Evolutionary conservation across 192 early-diverging fungal species (phyloP).

Genomic region (Coemansia reversa): DNA sequence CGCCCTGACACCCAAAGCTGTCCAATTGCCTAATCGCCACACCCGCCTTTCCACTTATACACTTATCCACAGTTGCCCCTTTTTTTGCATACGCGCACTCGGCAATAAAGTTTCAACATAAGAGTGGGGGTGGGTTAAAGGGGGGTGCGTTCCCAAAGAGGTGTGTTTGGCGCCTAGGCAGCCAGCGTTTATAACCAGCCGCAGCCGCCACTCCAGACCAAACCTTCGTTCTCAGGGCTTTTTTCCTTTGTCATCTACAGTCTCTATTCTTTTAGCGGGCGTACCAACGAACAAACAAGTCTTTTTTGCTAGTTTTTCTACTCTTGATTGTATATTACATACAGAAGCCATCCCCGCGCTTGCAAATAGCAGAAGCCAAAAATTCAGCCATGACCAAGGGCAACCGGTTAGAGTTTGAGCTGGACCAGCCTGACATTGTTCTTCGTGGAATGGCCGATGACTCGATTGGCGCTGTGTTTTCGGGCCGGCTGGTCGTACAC

Average conservation of each 20-base stretch:
- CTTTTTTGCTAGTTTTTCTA: background rate
- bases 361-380: background rate
- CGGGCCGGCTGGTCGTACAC: constrained; percentile 54
- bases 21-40: background rate
- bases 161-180: background rate
- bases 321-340: background rate
- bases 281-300: background rate
- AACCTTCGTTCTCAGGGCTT: background rate
- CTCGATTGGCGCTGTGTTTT: constrained; percentile 49
- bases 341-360: background rate
- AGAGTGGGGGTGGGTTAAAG: background rate
- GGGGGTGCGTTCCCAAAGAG: background rate
- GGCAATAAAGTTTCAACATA: background rate
- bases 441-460: constrained; percentile 52
- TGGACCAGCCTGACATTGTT: constrained; percentile 54
- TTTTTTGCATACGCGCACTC: background rate
- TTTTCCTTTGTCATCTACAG: background rate
- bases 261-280: background rate
- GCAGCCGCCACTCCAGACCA: background rate
- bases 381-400: constrained; percentile 29
- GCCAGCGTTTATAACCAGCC: background rate
- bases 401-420: constrained; percentile 46
- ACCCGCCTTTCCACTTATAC: too few relatives aligned
- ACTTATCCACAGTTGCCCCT: background rate
- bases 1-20: background rate